Evolutionary conservation across 2,329 filamentous ascomycete genomes (phyloP), one percentile per base, ranked within the genome.

Genomic region (Seiridium cupressi): DNA sequence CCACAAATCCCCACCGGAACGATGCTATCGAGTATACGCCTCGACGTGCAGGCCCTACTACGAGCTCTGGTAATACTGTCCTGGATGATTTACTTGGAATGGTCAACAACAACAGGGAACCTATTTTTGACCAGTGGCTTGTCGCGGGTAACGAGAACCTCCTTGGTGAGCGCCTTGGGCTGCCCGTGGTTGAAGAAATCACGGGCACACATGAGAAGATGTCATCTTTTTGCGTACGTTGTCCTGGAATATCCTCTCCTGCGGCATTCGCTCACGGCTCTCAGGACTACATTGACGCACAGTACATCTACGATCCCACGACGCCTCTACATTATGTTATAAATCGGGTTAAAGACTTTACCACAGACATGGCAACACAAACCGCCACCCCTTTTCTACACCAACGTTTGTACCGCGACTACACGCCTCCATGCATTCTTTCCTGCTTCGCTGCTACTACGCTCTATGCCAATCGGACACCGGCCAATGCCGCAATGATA

Each of bases 311-410:
- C 55, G 72, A 73, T 44, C 62, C 71, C 4, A 70, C 59, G 5
- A 65, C 66, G 7, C 60, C 64, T 3, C 47, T 69, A 3, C 56
- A 70, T 63, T 70, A 68, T 58, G 57, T 72, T 18, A n/a, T 66
- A 9, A 62, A 62, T 47, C 65, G 65, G 4, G 51, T 72, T 7
- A 72, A 71, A 62, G 55, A 49, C 32, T 73, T 72, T 56, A 57
- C 61, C 2, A 54, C 18, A 13, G 67, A 70, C 44, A 64, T 70
- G 42, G 72, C 71, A 4, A 61, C 60, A 9, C 62, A 59, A n/a
- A 72, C 66, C 42, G 51, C 61, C 32, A 72, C 71, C 1, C 67
- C 70, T 7, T 74, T 71, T 53, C 60, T 74, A 51, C 72, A 74
- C 58, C 62, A 61, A 10, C 59, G 64, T 49, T 66, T 74, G 35